These are phyloP conservation scores for Geotrichum cucujoidarum DNA, from an alignment of 1,139 yeast species.

Conservation along the genomic window DNA sequence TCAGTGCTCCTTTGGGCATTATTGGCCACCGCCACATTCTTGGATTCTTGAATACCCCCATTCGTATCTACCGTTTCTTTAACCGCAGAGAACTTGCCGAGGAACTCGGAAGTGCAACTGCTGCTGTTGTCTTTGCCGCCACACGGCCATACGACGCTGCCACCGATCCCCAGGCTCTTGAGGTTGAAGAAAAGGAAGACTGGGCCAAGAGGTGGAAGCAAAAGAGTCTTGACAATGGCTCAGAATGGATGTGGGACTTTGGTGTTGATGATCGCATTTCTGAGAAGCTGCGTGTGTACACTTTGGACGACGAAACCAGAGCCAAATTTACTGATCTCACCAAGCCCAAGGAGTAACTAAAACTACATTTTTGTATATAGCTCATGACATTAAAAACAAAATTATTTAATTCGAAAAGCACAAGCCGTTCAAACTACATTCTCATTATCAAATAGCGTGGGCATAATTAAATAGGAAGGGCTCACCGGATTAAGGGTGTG, in stretches of 20 bases:
- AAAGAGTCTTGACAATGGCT: constrained; percentile 59
- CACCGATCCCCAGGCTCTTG: constrained; percentile 51
- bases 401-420: too few species aligned
- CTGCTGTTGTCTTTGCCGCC: constrained; percentile 53
- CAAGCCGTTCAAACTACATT: too few species aligned
- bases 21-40: constrained; percentile 68
- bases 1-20: constrained; percentile 59
- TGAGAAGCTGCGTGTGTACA: constrained; percentile 52
- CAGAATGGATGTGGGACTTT: constrained; percentile 87
- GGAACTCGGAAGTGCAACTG: constrained; percentile 58
- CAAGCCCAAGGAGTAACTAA: not conserved
- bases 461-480: too few species aligned
- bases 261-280: constrained; percentile 64
- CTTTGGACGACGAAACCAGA: constrained; percentile 18
- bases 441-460: too few species aligned
- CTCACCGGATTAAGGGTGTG: too few species aligned
- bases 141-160: constrained; percentile 50
- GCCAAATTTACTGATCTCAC: constrained; percentile 5
- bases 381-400: not conserved
- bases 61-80: constrained; percentile 72
- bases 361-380: not conserved
- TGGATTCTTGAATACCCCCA: constrained; percentile 75
- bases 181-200: constrained; percentile 64
- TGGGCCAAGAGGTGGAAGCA: constrained; percentile 91
- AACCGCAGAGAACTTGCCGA: constrained; percentile 68